Percentiles rank a stretch among this genome's conserved stretches.
Conservation (phyloP, 177 flowering plant species). For the Vitis hybrid region DNA sequence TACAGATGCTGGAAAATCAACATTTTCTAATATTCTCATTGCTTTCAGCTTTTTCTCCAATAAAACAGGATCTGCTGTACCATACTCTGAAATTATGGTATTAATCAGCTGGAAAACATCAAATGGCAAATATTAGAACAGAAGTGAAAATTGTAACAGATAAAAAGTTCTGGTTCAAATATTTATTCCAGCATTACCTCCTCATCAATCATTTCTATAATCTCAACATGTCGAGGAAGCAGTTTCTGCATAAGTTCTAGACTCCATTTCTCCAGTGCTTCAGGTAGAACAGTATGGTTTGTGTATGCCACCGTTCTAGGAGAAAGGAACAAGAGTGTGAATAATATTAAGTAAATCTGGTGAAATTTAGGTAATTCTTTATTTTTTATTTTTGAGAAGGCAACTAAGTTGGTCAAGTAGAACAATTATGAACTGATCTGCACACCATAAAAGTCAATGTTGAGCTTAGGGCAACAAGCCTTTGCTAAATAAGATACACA, state of each 20-base stretch:
- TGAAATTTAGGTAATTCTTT: no score
- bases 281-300: conserved; percentile 97
- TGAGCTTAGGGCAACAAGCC: background rate
- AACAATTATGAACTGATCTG: no score
- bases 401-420: no score
- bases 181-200: conserved; percentile 49
- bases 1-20: conserved; percentile 63
- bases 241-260: conserved; percentile 84
- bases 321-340: conserved; percentile 8
- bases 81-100: conserved; percentile 69
- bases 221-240: conserved; percentile 95
- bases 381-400: no score
- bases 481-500: background rate
- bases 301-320: conserved; percentile 92
- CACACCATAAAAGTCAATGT: no score
- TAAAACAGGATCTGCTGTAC: conserved; percentile 57
- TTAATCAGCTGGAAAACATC: conserved; percentile 54
- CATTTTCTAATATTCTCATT: conserved; percentile 86
- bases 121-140: conserved; percentile 11
- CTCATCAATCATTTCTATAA: conserved; percentile 84
- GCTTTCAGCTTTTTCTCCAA: conserved; percentile 60
- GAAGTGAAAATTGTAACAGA: background rate
- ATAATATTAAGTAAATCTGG: background rate
- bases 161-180: background rate
- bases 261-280: conserved; percentile 98